These are phyloP conservation scores for Teunomyces atbi DNA, from an alignment of 805 yeast genomes.

Conservation along the genomic window DNA sequence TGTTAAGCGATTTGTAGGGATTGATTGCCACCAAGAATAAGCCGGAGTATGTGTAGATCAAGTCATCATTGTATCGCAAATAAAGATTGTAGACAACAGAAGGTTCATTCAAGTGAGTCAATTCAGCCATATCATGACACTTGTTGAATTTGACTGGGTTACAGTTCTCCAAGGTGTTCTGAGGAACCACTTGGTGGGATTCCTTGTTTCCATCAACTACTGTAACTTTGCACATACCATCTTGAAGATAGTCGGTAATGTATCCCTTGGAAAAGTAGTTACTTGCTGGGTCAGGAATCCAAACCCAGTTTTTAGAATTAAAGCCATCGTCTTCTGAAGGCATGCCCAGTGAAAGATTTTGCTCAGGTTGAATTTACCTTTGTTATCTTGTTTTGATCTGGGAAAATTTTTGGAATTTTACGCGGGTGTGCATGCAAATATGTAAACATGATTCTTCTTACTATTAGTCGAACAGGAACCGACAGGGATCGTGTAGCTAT, in stretches of 20 bases:
- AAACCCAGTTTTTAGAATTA: slow-evolving; percentile 61
- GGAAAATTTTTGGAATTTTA: slow-evolving; percentile 1
- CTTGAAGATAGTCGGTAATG: slow-evolving; percentile 44
- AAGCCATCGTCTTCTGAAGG: slow-evolving; percentile 29
- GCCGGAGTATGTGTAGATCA: slow-evolving; percentile 93
- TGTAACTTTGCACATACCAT: slow-evolving; percentile 36
- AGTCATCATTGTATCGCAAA: slow-evolving; percentile 71
- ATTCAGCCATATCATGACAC: slow-evolving; percentile 92
- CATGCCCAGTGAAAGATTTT: slow-evolving; percentile 8
- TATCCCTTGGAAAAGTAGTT: slow-evolving; percentile 61
- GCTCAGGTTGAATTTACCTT: neutral
- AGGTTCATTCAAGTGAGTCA: slow-evolving; percentile 92
- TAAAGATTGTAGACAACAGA: slow-evolving; percentile 86
- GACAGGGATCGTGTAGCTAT: neutral
- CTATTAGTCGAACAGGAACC: too few species aligned
- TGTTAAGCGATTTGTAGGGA: slow-evolving; percentile 76
- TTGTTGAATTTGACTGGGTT: slow-evolving; percentile 90
- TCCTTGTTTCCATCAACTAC: slow-evolving; percentile 41
- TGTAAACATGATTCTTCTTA: neutral
- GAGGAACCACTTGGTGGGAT: slow-evolving; percentile 42
- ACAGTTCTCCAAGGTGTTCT: slow-evolving; percentile 54
- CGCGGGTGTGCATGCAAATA: neutral
- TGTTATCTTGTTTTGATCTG: slow-evolving; percentile 3
- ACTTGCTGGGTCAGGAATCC: slow-evolving; percentile 63
- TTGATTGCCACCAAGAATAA: slow-evolving; percentile 92